phyloP scores from a whole-genome alignment of 2,329 filamentous ascomycete genomes.

The Xylariales sp. region DNA sequence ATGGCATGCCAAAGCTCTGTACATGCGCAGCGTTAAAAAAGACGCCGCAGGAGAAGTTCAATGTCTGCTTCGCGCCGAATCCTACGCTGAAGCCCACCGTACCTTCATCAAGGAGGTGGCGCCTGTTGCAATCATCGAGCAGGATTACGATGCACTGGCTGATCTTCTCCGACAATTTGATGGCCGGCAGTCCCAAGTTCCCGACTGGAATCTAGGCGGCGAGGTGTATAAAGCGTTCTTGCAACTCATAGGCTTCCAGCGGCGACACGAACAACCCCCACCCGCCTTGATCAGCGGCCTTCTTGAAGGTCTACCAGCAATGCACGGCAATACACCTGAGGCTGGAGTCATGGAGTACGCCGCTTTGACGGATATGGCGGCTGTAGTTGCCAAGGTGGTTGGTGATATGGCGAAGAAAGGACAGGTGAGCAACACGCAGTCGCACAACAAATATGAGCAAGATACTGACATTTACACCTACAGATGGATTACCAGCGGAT shows the following conservation, averaged over 20 bases:
- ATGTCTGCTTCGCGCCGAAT: slow-evolving; percentile 73
- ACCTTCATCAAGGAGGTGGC: slow-evolving; percentile 79
- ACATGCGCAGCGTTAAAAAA: slow-evolving; percentile 68
- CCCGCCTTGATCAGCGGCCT: slow-evolving; percentile 50
- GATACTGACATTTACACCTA: slow-evolving; percentile 8
- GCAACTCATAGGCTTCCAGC: slow-evolving; percentile 38
- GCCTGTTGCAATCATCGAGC: slow-evolving; percentile 75
- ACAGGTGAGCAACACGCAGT: slow-evolving; percentile 17
- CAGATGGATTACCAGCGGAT: slow-evolving; percentile 26
- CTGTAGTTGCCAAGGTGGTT: slow-evolving; percentile 27
- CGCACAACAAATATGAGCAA: neutral
- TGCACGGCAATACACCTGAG: slow-evolving; percentile 37
- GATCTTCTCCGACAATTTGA: slow-evolving; percentile 70
- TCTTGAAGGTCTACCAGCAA: slow-evolving; percentile 50
- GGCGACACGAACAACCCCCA: slow-evolving; percentile 31
- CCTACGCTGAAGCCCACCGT: slow-evolving; percentile 76
- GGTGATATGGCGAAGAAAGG: slow-evolving; percentile 21
- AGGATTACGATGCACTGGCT: slow-evolving; percentile 68
- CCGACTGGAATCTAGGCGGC: slow-evolving; percentile 75
- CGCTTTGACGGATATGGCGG: slow-evolving; percentile 28
- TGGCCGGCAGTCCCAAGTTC: slow-evolving; percentile 54
- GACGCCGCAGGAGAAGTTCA: slow-evolving; percentile 69
- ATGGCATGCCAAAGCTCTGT: slow-evolving; percentile 80
- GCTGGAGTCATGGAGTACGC: slow-evolving; percentile 26
- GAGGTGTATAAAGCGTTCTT: slow-evolving; percentile 69